phyloP scores from a whole-genome alignment of 345 rosid species.

The Ceriops zippeliana region DNA sequence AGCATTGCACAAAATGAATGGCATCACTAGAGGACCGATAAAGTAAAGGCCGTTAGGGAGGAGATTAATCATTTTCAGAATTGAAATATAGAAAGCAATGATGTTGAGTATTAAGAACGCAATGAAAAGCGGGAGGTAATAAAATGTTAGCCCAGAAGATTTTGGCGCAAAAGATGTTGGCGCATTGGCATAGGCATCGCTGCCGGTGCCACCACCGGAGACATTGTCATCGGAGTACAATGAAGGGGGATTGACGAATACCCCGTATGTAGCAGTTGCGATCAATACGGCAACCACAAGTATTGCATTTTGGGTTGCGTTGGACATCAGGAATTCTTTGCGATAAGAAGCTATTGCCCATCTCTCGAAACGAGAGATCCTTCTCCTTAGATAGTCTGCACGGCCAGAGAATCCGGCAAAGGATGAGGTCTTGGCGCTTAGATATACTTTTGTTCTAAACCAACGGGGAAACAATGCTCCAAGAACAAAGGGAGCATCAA shows the following conservation, averaged over 20 bases:
- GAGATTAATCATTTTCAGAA: constrained; percentile 1
- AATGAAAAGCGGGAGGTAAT: not conserved
- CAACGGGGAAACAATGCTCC: not conserved
- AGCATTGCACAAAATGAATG: not conserved
- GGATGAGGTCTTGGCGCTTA: not conserved
- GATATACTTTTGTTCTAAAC: too few relatives aligned
- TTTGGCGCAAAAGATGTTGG: too few relatives aligned
- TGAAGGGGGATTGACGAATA: not conserved
- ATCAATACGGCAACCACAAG: constrained; percentile 31
- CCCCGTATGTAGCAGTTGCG: constrained; percentile 26
- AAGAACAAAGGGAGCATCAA: not conserved
- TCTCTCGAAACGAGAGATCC: not conserved
- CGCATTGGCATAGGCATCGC: too few relatives aligned
- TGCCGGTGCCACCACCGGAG: too few relatives aligned
- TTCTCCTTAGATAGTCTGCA: not conserved
- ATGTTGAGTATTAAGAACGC: not conserved
- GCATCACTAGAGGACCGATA: not conserved
- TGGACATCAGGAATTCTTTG: constrained; percentile 5
- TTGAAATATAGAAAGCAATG: not conserved
- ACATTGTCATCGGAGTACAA: not conserved
- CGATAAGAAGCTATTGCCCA: not conserved
- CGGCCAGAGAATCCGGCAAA: not conserved
- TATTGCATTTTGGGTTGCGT: constrained; percentile 23
- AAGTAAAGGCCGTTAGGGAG: constrained; percentile 15
- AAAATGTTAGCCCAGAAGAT: too few relatives aligned